Base-by-base conservation (phyloP, 139 green algal genomes). In the Coelastrella sp. region DNA sequence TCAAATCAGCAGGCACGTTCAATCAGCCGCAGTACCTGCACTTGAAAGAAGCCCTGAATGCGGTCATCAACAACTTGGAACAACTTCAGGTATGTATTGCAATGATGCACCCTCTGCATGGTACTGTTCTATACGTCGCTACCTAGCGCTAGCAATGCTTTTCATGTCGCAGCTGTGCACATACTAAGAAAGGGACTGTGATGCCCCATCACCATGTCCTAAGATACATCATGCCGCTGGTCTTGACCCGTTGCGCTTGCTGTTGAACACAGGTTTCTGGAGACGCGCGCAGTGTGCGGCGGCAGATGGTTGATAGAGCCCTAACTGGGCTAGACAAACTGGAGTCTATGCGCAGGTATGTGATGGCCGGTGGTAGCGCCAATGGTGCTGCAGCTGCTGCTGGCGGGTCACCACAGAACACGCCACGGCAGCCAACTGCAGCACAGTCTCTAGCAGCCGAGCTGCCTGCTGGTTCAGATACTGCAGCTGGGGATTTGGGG, bases 1-100 rank as follows among this genome's bases (percentile, higher is more conserved):
- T 17, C 5, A 45, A 37, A 5, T 62, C 35, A 9, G 68, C 48
- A 69, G 81, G 48, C 37, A 40, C 32, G 8, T 80, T 81, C 81
- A 86, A 86, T 68, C 81, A 81, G 68, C 81, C 81, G 69, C 81
- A 86, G 81, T 74, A 64, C 50, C 37, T 81, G 35, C 50, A 66
- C 27, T 68, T 86, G 32, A 63, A 72, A 41, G 81, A 86, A 53
- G 13, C 35, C 0, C 64, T 86, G 3, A 43, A 23, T 19, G 66
- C 43, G 13, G 48, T 67, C 32, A 68, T 79, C 35, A 53, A 53
- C 23, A 41, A n/a, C 80, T 32, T 86, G 27, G 62, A 69, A 27
- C 27, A 69, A 40, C 62, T 69, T 8, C 15, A 69, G 62, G 62
- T 69, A 19, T 57, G 45, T 57, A 13, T 1, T 13, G 15, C 45